Conservation (phyloP, 192 early-diverging fungal genomes). For the Allomyces arbusculus region DNA sequence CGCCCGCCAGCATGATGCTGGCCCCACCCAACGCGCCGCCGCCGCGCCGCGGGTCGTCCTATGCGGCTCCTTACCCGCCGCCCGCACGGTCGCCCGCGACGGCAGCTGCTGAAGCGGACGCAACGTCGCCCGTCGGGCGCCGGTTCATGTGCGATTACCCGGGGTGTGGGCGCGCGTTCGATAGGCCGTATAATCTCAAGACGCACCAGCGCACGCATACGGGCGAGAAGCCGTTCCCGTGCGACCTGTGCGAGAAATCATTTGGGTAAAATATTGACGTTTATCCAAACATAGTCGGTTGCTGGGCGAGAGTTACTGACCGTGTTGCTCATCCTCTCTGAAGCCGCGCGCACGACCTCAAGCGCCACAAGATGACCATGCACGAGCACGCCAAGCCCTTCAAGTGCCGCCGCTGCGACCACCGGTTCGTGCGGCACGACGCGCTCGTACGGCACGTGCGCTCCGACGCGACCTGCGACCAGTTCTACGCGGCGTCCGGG, state of each 20-base stretch:
- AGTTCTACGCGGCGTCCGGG: neutral
- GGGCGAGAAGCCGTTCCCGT: neutral
- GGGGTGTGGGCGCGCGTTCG: neutral
- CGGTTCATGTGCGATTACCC: neutral
- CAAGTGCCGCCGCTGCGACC: slow-evolving; percentile 8
- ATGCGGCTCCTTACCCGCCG: too few species aligned
- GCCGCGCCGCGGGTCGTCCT: too few species aligned
- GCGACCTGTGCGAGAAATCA: neutral
- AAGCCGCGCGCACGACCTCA: slow-evolving; percentile 12
- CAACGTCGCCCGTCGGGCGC: too few species aligned
- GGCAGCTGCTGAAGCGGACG: too few species aligned
- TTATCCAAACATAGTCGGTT: neutral
- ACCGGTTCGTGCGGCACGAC: slow-evolving; percentile 13
- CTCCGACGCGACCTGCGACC: neutral
- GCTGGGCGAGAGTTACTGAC: neutral
- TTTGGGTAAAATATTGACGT: neutral
- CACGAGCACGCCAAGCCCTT: slow-evolving; percentile 8
- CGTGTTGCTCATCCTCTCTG: neutral
- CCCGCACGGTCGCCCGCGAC: too few species aligned
- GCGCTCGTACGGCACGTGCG: slow-evolving; percentile 13
- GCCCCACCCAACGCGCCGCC: too few species aligned
- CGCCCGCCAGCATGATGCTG: too few species aligned
- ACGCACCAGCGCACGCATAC: neutral
- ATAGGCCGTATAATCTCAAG: neutral
- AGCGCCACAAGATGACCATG: slow-evolving; percentile 10